Base-by-base conservation (phyloP, 2,329 filamentous ascomycete genomes). In the Talaromyces rugulosus region DNA sequence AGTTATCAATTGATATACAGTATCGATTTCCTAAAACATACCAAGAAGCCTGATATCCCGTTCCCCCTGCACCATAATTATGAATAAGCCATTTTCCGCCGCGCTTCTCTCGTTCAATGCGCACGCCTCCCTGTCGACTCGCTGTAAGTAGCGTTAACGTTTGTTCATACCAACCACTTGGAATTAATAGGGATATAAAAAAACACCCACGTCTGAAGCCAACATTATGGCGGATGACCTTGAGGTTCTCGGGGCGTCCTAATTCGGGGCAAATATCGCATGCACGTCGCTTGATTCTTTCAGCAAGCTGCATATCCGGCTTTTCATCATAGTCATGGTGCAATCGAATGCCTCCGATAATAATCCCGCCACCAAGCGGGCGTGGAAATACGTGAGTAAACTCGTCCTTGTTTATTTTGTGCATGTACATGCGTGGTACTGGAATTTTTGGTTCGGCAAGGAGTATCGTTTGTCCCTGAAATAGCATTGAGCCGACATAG, bases 221-320 rank as follows among this genome's bases (percentile, higher is more conserved):
- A 40, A 53, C 47, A 23, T 47, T 50, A 18, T 59, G 47, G 30
- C 36, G 23, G 11, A 59, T 40, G n/a, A 59, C n/a, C 40, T 59
- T 59, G 23, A 59, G 47, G 4, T 59, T 40, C 11, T 47, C 53
- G 28, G 57, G 44, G 14, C 64, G 60, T 7, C 62, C 57, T n/a
- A 80, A 63, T 44, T 74, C 71, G 1, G 67, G 61, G 11, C 74
- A 71, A 3, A 79, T 68, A 2, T 63, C 69, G 9, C 62, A 69
- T 0, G 75, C 76, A 2, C 77, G 73, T 3, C 67, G 59, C n/a
- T 79, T 51, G 34, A 80, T 80, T 6, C 36, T 33, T 31, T 59
- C 31, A 27, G 57, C 57, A 31, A 59, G 51, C 9, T 42, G 65
- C 0, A 69, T 67, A 61, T 78, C 78, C 0, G 75, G 75, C 2